Evolutionary conservation across 73 alveolate genomes (phyloP).

Genomic region (Uronychia binucleata): DNA sequence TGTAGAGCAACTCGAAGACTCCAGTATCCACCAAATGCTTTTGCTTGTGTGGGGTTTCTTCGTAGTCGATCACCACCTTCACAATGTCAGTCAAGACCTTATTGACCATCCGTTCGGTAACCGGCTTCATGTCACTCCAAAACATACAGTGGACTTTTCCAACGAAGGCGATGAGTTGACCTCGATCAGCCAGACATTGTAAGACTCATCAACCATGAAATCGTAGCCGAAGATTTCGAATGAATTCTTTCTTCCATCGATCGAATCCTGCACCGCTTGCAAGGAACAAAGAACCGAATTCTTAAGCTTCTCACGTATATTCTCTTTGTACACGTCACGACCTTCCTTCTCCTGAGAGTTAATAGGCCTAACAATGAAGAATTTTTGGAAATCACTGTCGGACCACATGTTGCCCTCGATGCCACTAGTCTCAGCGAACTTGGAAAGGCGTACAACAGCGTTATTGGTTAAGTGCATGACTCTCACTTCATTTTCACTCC

Average conservation of each 20-base stretch:
- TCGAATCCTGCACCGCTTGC: conserved; percentile 54
- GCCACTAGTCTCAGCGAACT: conserved; percentile 64
- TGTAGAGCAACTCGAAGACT: conserved; percentile 79
- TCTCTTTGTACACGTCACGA: not conserved
- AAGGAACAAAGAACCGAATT: conserved; percentile 6
- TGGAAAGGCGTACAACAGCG: conserved; percentile 74
- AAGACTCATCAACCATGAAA: conserved; percentile 77
- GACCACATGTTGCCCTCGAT: conserved; percentile 99
- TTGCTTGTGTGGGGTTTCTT: conserved; percentile 64
- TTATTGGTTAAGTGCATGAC: conserved; percentile 86
- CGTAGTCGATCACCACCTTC: conserved; percentile 80
- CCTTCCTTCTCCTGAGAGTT: not conserved
- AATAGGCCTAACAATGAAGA: conserved; percentile 30
- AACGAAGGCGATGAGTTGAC: conserved; percentile 85
- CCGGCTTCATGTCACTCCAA: conserved; percentile 15
- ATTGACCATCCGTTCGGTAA: conserved; percentile 42
- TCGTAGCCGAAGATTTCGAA: conserved; percentile 87
- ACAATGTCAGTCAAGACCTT: conserved; percentile 37
- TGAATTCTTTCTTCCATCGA: conserved; percentile 61
- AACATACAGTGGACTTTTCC: conserved; percentile 44
- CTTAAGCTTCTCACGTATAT: not conserved
- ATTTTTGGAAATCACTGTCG: conserved; percentile 80
- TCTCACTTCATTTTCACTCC: conserved; percentile 4
- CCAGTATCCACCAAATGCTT: conserved; percentile 88
- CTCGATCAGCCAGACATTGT: conserved; percentile 82